Conservation (phyloP, 2,329 filamentous ascomycete species). For the Aspergillaceae sp. region DNA sequence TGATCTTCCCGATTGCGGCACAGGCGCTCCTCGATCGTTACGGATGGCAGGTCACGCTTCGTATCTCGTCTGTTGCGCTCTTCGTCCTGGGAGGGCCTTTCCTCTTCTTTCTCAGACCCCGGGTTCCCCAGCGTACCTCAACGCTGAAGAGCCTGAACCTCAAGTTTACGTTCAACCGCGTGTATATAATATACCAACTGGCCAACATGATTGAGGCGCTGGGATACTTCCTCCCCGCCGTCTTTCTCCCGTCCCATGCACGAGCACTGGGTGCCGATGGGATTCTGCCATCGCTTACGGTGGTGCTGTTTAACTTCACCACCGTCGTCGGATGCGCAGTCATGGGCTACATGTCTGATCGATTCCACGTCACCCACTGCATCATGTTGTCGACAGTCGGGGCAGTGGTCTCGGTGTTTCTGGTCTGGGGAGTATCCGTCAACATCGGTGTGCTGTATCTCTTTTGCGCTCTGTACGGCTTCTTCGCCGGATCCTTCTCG, state of each 20-base stretch:
- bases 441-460: constrained; percentile 34
- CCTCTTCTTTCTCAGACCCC: constrained; percentile 34
- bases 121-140: constrained; percentile 26
- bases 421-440: constrained; percentile 41
- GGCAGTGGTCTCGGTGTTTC: constrained; percentile 34
- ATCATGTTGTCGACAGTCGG: constrained; percentile 36
- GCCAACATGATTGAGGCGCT: constrained; percentile 32
- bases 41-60: constrained; percentile 38
- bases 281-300: constrained; percentile 17
- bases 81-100: constrained; percentile 15
- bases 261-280: constrained; percentile 16
- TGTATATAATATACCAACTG: constrained; percentile 42
- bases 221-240: constrained; percentile 31
- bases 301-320: constrained; percentile 26
- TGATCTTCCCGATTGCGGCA: constrained; percentile 39
- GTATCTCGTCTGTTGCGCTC: constrained; percentile 32
- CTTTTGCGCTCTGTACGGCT: constrained; percentile 39
- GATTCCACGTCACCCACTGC: constrained; percentile 30
- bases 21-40: constrained; percentile 36
- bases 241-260: constrained; percentile 34
- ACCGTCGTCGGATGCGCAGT: constrained; percentile 25
- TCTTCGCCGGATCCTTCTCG: constrained; percentile 38
- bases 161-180: constrained; percentile 26
- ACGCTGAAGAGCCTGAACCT: constrained; percentile 32
- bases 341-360: constrained; percentile 35